Evolutionary conservation across 1,139 yeast genomes (phyloP), one percentile per base, ranked within the genome.

Genomic region (Sugiyamaella xylanicola): DNA sequence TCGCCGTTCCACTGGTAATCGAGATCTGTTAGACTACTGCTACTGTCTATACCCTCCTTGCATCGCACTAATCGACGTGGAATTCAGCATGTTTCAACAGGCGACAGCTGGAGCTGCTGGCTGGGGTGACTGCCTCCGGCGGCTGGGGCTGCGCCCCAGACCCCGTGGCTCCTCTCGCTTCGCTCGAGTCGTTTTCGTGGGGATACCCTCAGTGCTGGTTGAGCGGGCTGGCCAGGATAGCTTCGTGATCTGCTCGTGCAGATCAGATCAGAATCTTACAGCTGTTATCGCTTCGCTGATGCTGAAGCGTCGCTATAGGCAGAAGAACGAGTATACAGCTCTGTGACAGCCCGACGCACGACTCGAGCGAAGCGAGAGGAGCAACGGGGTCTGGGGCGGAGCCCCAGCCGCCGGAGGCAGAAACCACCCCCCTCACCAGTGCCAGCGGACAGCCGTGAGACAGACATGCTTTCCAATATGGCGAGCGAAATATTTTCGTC

Each of bases 321-420:
- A n/a, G n/a, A n/a, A n/a, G n/a, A n/a, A n/a, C n/a, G n/a, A n/a
- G n/a, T n/a, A n/a, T n/a, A n/a, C n/a, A n/a, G n/a, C n/a, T n/a
- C n/a, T n/a, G n/a, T n/a, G n/a, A n/a, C n/a, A 25, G 32, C 32
- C 32, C 32, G 32, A 7, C 32, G 5, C 9, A 5, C 32, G 5
- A 5, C 32, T 25, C 32, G 32, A 32, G 37, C 37, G 37, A 4
- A 32, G 37, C 37, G 32, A 25, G 32, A 25, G 32, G 32, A 25
- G 15, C 37, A 8, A 32, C 15, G 37, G 37, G 37, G 37, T 32
- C 37, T 32, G 37, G 37, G 37, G 37, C 37, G 13, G 15, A 8
- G 37, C 37, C 37, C 37, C 37, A 32, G 37, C 37, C 37, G 37
- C 37, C 37, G 37, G 37, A 32, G 37, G 37, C 37, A 32, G 15